These are phyloP conservation scores for Thymus quinquecostatus DNA, from an alignment of 257 asterid genomes.

Conservation along the genomic window DNA sequence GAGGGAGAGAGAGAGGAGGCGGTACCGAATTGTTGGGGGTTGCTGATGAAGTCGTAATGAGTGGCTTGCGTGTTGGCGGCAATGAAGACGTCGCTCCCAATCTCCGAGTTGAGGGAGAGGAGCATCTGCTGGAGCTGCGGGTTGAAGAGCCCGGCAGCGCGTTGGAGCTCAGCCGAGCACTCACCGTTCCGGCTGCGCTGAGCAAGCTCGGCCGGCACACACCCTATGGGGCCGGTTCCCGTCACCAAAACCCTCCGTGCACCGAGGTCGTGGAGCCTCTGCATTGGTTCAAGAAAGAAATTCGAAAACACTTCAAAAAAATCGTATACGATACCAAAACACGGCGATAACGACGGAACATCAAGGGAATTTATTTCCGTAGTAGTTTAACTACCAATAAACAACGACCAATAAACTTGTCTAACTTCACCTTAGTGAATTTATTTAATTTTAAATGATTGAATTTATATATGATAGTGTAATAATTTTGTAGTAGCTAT, in stretches of 20 bases:
- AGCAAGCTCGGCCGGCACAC: constrained; percentile 84
- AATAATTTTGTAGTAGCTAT: neutral
- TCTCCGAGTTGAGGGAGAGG: constrained; percentile 48
- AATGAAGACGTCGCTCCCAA: constrained; percentile 60
- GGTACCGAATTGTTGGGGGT: constrained; percentile 67
- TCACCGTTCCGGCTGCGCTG: constrained; percentile 58
- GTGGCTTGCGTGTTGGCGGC: constrained; percentile 64
- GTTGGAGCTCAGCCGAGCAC: constrained; percentile 70
- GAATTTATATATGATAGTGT: neutral
- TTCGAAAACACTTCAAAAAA: too few relatives aligned
- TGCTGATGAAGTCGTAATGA: constrained; percentile 66
- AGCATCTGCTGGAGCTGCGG: constrained; percentile 68
- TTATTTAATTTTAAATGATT: too few relatives aligned
- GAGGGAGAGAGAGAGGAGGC: neutral
- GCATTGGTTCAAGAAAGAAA: constrained; percentile 1
- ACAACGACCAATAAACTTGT: too few relatives aligned
- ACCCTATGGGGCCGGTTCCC: constrained; percentile 90
- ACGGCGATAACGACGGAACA: too few relatives aligned
- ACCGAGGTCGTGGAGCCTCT: constrained; percentile 69
- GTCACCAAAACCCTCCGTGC: constrained; percentile 82
- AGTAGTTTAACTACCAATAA: too few relatives aligned
- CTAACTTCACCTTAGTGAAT: too few relatives aligned
- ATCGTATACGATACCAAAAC: too few relatives aligned
- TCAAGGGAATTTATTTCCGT: too few relatives aligned
- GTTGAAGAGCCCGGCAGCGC: constrained; percentile 61